Conservation (phyloP, 2,329 filamentous ascomycete genomes). For the Penicillium sp. region DNA sequence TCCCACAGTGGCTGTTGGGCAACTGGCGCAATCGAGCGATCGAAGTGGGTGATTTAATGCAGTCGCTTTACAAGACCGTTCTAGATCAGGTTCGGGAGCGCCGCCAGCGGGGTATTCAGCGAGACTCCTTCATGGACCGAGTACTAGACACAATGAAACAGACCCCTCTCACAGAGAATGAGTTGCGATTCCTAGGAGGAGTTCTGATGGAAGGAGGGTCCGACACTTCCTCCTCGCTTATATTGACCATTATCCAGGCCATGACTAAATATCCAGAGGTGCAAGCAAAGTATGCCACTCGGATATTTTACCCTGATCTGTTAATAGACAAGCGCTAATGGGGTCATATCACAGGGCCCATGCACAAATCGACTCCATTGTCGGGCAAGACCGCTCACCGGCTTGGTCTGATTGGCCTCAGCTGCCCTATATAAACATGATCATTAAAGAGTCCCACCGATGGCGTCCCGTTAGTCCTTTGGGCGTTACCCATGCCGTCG, state of each 20-base stretch:
- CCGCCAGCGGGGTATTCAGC: not conserved
- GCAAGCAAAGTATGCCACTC: not conserved
- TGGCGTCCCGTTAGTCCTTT: not conserved
- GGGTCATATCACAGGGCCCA: not conserved
- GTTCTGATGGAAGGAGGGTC: slow-evolving; percentile 1
- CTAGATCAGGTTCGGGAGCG: not conserved
- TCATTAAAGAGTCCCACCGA: not conserved
- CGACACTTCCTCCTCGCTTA: not conserved
- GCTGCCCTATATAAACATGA: not conserved
- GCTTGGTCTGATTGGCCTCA: not conserved
- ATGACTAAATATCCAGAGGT: not conserved
- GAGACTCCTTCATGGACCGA: not conserved
- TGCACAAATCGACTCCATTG: not conserved
- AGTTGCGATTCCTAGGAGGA: not conserved
- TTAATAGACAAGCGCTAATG: not conserved
- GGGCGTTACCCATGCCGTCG: not conserved
- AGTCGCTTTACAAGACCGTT: not conserved
- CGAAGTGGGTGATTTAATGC: not conserved
- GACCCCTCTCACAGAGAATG: not conserved
- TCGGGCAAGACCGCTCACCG: not conserved
- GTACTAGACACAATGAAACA: not conserved
- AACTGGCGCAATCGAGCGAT: not conserved
- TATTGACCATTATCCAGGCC: not conserved
- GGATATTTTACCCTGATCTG: not conserved
- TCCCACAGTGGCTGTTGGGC: not conserved